phyloP scores from a whole-genome alignment of 1,284 basidiomycete genomes.

The Spongiforma sp. region DNA sequence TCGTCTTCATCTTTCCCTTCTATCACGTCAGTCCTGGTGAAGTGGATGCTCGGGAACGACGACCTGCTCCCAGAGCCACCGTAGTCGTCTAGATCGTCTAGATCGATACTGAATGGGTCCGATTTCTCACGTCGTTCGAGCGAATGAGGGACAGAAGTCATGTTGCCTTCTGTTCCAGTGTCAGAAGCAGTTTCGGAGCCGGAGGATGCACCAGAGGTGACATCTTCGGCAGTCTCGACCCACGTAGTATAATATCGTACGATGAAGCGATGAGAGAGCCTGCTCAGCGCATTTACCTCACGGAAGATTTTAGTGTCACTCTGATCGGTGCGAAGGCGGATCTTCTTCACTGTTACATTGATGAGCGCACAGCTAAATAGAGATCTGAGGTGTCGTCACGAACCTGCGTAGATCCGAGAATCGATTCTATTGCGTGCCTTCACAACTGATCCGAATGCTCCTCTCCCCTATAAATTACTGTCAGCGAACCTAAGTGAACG shows the following conservation, averaged over 20 bases:
- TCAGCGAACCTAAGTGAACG: neutral
- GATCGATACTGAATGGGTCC: conserved; percentile 61
- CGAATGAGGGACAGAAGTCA: conserved; percentile 57
- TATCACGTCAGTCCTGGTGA: conserved; percentile 49
- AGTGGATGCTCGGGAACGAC: conserved; percentile 84
- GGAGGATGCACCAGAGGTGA: conserved; percentile 53
- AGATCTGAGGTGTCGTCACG: conserved; percentile 17
- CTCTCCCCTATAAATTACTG: conserved; percentile 70
- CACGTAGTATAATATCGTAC: conserved; percentile 91
- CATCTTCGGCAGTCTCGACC: conserved; percentile 69
- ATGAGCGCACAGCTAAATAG: neutral
- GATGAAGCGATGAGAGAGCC: conserved; percentile 89
- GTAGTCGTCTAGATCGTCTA: conserved; percentile 63
- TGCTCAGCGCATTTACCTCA: conserved; percentile 89
- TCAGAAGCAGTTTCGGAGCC: conserved; percentile 46
- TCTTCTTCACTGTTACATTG: conserved; percentile 77
- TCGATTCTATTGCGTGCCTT: conserved; percentile 91
- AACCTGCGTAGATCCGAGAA: conserved; percentile 73
- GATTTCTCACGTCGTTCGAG: conserved; percentile 39
- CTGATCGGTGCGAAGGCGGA: conserved; percentile 79
- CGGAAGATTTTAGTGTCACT: conserved; percentile 90
- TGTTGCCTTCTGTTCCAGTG: conserved; percentile 48
- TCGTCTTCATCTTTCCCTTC: conserved; percentile 48
- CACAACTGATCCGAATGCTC: conserved; percentile 93
- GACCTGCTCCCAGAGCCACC: conserved; percentile 54